Evolutionary conservation across 2,329 filamentous ascomycete species (phyloP).

Genomic region (Chaetomium globosum): DNA sequence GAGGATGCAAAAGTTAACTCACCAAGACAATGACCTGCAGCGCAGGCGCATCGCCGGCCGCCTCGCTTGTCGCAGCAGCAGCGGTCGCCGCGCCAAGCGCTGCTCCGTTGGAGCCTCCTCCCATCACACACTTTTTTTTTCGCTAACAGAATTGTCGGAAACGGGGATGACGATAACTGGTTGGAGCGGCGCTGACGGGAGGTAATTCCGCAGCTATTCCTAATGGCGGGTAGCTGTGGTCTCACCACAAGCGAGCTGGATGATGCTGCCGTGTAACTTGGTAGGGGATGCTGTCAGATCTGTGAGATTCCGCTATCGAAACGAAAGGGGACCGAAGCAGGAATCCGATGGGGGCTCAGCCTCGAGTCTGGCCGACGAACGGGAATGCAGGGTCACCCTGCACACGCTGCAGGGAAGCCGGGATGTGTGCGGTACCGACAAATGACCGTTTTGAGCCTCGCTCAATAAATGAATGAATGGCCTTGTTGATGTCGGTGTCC

Average conservation of each 20-base stretch:
- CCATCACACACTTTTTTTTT: neutral
- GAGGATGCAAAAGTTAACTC: constrained; percentile 44
- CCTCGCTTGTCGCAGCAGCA: neutral
- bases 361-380: neutral
- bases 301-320: neutral
- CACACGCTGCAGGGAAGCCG: constrained; percentile 11
- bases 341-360: constrained; percentile 2
- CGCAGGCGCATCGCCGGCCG: constrained; percentile 46
- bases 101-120: constrained; percentile 11
- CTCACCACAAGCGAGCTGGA: neutral
- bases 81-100: neutral
- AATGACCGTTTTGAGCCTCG: too few species aligned
- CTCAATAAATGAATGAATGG: too few species aligned
- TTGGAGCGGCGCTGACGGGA: neutral
- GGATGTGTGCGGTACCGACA: neutral
- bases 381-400: constrained; percentile 1
- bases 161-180: neutral
- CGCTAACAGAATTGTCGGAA: neutral
- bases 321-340: too few species aligned
- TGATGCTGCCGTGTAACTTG: constrained; percentile 4
- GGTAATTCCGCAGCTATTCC: neutral
- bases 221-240: neutral
- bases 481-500: too few species aligned
- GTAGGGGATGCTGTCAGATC: neutral
- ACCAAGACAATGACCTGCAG: constrained; percentile 77